Evolutionary conservation across 2,329 filamentous ascomycete genomes (phyloP).

Genomic region (Pyrenochaeta sp.): DNA sequence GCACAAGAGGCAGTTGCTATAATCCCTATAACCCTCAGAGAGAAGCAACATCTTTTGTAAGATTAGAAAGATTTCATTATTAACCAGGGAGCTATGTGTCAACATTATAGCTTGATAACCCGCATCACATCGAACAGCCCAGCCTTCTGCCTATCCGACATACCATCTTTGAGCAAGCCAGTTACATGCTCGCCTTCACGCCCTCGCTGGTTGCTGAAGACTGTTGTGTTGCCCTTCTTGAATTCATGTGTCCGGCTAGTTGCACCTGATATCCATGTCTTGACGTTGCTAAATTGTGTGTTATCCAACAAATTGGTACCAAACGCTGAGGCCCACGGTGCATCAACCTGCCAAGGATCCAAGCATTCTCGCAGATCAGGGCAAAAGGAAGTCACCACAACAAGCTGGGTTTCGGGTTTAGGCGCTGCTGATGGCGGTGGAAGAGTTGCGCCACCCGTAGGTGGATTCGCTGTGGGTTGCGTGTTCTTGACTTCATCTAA

Average conservation of each 20-base stretch:
- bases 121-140: constrained; percentile 39
- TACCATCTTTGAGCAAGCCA: constrained; percentile 31
- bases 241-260: constrained; percentile 56
- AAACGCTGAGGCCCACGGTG: constrained; percentile 60
- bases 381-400: constrained; percentile 67
- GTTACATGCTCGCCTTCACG: constrained; percentile 43
- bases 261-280: constrained; percentile 56
- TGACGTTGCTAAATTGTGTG: constrained; percentile 29
- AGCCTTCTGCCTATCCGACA: constrained; percentile 35
- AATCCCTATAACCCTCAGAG: too few species aligned
- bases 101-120: constrained; percentile 23
- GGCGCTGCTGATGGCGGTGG: constrained; percentile 4
- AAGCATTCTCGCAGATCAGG: constrained; percentile 60
- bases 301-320: constrained; percentile 58
- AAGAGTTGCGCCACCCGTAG: constrained; percentile 11
- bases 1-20: too few species aligned
- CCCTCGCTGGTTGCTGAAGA: constrained; percentile 57
- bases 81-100: too few species aligned
- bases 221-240: constrained; percentile 38
- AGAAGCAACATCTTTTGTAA: too few species aligned
- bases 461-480: constrained; percentile 13
- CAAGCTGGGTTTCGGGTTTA: constrained; percentile 36
- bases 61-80: too few species aligned
- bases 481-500: constrained; percentile 43
- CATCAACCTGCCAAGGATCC: constrained; percentile 57